Conservation (phyloP, 306 rosid species). For the Trifolium pratense region DNA sequence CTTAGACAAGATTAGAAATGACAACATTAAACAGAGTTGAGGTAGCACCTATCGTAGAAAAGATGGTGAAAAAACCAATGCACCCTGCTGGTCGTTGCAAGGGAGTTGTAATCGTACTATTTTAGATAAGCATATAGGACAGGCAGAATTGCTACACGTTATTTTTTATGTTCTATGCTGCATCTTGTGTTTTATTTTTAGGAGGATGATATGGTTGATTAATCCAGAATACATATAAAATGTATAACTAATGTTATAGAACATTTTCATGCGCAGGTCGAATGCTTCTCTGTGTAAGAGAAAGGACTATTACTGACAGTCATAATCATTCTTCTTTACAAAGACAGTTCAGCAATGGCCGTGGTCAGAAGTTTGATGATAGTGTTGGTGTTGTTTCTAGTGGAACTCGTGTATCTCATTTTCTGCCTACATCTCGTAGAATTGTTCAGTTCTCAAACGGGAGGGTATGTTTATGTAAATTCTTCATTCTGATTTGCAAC, state of each 20-base stretch:
- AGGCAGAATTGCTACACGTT: too few relatives aligned
- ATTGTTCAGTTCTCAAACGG: conserved; percentile 98
- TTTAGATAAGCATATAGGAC: neutral
- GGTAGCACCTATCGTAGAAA: too few relatives aligned
- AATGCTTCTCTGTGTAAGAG: conserved; percentile 98
- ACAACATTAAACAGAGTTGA: too few relatives aligned
- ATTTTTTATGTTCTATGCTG: too few relatives aligned
- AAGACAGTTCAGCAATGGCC: conserved; percentile 82
- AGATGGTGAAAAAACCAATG: too few relatives aligned
- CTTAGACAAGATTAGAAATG: too few relatives aligned
- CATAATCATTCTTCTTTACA: conserved; percentile 69
- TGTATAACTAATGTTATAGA: conserved; percentile 36
- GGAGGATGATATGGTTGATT: neutral
- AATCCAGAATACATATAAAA: neutral
- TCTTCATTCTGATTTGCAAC: conserved; percentile 24
- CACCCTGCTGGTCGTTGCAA: neutral
- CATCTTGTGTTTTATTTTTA: too few relatives aligned
- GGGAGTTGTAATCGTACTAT: neutral
- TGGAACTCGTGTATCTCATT: conserved; percentile 78
- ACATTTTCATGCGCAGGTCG: conserved; percentile 67
- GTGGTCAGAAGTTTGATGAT: conserved; percentile 74
- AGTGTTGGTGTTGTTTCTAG: conserved; percentile 63
- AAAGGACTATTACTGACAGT: conserved; percentile 66
- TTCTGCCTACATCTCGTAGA: conserved; percentile 88
- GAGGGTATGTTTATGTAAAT: conserved; percentile 62